Evolutionary conservation across 2,329 filamentous ascomycete genomes (phyloP).

Genomic region (Magnaporthiopsis incrustans): DNA sequence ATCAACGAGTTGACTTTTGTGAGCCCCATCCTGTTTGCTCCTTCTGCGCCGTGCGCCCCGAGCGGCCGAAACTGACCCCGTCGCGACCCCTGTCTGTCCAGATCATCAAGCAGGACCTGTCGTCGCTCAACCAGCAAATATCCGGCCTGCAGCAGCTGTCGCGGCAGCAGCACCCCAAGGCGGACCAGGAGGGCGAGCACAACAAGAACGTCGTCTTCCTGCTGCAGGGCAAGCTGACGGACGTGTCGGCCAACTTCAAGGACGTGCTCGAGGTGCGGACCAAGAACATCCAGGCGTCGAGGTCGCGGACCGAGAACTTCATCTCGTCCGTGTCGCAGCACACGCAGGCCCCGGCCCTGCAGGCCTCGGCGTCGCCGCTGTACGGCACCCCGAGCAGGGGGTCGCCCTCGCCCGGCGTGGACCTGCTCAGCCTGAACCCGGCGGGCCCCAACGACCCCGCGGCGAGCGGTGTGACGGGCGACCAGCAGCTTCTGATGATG

Average conservation of each 20-base stretch:
- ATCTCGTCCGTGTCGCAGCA: constrained; percentile 82
- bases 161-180: constrained; percentile 64
- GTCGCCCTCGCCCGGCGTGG: constrained; percentile 57
- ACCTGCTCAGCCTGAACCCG: constrained; percentile 78
- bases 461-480: constrained; percentile 51
- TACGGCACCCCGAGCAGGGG: constrained; percentile 71
- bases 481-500: constrained; percentile 87
- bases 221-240: constrained; percentile 82
- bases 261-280: constrained; percentile 93
- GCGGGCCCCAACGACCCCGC: neutral
- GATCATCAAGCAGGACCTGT: constrained; percentile 95
- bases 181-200: constrained; percentile 84
- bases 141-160: constrained; percentile 71
- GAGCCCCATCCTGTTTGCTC: neutral
- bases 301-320: constrained; percentile 91
- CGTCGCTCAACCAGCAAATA: constrained; percentile 77
- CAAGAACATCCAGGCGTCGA: constrained; percentile 93
- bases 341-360: constrained; percentile 57
- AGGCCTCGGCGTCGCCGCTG: constrained; percentile 62
- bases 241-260: constrained; percentile 93
- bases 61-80: neutral
- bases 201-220: constrained; percentile 95
- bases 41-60: neutral
- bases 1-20: constrained; percentile 96
- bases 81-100: constrained; percentile 4